Evolutionary conservation across 306 rosid species (phyloP), one percentile per base, ranked within the genome.

Genomic region (Casuarina glauca): DNA sequence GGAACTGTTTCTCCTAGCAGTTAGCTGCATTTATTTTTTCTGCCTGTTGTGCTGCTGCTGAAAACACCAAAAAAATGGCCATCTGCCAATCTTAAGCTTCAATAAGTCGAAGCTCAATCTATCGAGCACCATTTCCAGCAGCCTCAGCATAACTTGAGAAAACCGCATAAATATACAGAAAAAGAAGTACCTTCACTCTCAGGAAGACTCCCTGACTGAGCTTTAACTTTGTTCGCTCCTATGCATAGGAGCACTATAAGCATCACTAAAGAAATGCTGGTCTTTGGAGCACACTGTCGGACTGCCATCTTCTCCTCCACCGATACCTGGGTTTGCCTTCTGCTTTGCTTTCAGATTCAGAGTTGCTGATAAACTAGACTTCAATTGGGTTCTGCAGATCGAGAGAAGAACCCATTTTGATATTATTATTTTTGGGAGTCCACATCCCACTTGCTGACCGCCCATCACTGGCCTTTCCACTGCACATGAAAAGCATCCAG

Each of bases 121-220:
- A 63, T 19, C 5, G 69, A 26, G 9, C 26, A 9, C 36, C 46
- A 48, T 57, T 36, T 46, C 70, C 58, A 74, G 20, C 16, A 74
- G 45, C 9, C 11, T 5, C 1, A 36, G 63, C 4, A 42, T 48
- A 1, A 74, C 51, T 1, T 1, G 43, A 44, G 26, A 19, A 69
- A 4, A 11, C 11, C 39, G 43, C 5, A 32, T 26, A 57, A 74
- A 36, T 35, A 64, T 9, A 13, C 39, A 46, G 6, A 57, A 9
- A 3, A 36, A n/a, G 69, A 35, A 1, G 50, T 17, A 80, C 84
- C 84, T 60, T 80, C 84, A 49, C 50, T 57, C 26, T 76, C 3
- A 0, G 84, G 80, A 75, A 80, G 80, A 80, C 68, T 61, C 46
- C 73, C 80, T 32, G 15, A 51, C 36, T 80, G 76, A 48, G 67